Base-by-base conservation (phyloP, 495 filamentous ascomycete species). In the Tuber borchii region DNA sequence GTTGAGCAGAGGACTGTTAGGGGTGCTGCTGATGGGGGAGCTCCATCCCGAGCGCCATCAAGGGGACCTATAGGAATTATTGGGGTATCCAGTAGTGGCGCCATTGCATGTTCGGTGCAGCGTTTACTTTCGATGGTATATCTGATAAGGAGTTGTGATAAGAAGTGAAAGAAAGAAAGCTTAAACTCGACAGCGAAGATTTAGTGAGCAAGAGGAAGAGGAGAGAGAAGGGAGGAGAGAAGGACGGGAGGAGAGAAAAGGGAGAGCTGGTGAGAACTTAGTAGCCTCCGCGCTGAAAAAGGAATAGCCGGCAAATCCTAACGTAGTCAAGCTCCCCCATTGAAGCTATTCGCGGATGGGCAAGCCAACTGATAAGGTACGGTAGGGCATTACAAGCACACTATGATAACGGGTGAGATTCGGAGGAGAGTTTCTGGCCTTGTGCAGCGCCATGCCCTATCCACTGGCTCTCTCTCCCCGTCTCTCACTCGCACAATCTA, bases 1-100 rank as follows among this genome's bases (percentile, higher is more conserved):
- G 91, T 91, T 9, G 95, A 97, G 70, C 91, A 90, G 74, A 98
- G 87, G 76, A 97, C 93, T 44, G 87, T 88, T 82, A 91, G 88
- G 20, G 85, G 78, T 69, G 79, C 78, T 78, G 42, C 78, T n/a
- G 22, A 22, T 77, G 46, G 78, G 82, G 76, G 79, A 83, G 69
- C 7, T 39, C 9, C 12, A 44, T 12, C 17, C 45, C 39, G 76
- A 72, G 56, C 34, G 72, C 46, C 6, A 71, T 17, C 20, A 20
- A 76, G 40, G 8, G 69, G n/a, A 19, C 69, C 26, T 31, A 81
- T 70, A 22, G 73, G 72, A 22, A 74, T 31, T 61, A 81, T 83
- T 39, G 76, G 71, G 46, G 78, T 81, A 61, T 77, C 75, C 5
- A 81, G 78, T 70, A 81, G 77, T 71, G 77, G 74, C 3, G 82